Percentiles rank a stretch among this genome's conserved stretches.
Conservation (phyloP, 2,329 filamentous ascomycete genomes). For the Pseudopyricularia cyperi region DNA sequence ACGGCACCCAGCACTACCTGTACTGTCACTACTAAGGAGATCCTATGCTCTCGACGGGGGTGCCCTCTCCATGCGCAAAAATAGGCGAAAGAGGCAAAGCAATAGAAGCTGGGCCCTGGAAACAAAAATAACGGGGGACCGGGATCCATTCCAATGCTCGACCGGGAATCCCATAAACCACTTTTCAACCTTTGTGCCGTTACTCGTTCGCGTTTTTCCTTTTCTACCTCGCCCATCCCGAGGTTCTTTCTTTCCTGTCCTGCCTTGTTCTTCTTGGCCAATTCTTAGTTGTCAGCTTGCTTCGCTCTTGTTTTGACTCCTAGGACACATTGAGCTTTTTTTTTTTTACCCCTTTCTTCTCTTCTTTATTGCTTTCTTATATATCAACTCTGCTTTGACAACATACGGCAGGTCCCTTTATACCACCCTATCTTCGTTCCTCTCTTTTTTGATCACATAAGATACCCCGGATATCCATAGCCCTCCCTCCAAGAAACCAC, state of each 20-base stretch:
- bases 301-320: constrained; percentile 5
- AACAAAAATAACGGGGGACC: background rate
- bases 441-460: background rate
- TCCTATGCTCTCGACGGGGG: background rate
- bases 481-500: background rate
- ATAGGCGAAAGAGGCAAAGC: background rate
- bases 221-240: constrained; percentile 2
- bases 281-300: background rate
- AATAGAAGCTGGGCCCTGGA: background rate
- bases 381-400: background rate
- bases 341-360: constrained; percentile 8
- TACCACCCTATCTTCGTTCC: background rate
- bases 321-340: constrained; percentile 2
- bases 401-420: background rate
- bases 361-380: constrained; percentile 3
- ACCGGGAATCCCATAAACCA: background rate
- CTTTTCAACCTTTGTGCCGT: background rate
- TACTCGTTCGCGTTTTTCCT: background rate
- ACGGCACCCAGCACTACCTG: background rate
- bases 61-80: background rate
- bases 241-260: constrained; percentile 1
- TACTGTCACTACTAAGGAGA: background rate
- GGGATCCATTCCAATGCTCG: background rate
- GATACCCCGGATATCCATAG: background rate
- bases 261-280: no score